phyloP scores from a whole-genome alignment of 495 filamentous ascomycete genomes.

The Pyrenula aspistea region DNA sequence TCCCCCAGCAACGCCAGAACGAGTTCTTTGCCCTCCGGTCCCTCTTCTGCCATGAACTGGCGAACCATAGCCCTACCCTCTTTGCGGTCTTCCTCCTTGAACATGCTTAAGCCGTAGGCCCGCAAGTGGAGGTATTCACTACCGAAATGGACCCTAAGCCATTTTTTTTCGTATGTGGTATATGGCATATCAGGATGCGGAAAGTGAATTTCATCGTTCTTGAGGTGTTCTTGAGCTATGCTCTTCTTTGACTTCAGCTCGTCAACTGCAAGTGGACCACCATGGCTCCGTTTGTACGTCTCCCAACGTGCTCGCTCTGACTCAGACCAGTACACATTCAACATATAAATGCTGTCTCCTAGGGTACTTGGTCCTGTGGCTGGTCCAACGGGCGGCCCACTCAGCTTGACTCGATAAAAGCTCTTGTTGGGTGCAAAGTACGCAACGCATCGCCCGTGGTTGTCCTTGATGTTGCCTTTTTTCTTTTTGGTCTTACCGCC shows the following conservation, averaged over 20 bases:
- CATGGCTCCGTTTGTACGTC: background rate
- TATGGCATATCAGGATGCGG: background rate
- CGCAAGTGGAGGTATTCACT: constrained; percentile 15
- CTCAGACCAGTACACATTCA: background rate
- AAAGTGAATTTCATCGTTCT: too few species aligned
- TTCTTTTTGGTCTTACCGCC: background rate
- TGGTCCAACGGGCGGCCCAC: background rate
- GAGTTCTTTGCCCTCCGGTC: too few species aligned
- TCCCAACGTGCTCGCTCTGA: background rate
- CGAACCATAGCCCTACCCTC: constrained; percentile 14
- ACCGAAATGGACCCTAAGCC: constrained; percentile 14
- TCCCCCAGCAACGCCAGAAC: too few species aligned
- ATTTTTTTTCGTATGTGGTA: constrained; percentile 10
- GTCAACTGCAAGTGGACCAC: too few species aligned
- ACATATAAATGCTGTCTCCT: background rate
- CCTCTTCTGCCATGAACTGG: constrained; percentile 9
- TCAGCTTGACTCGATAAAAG: background rate
- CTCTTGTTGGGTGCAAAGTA: background rate
- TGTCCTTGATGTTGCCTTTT: background rate
- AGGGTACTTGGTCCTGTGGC: background rate
- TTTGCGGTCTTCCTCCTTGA: constrained; percentile 21
- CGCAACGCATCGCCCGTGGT: background rate
- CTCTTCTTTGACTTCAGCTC: too few species aligned
- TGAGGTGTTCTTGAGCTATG: too few species aligned
- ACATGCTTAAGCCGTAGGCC: constrained; percentile 11